phyloP scores from a whole-genome alignment of 306 rosid species.

The Trifolium pratense region DNA sequence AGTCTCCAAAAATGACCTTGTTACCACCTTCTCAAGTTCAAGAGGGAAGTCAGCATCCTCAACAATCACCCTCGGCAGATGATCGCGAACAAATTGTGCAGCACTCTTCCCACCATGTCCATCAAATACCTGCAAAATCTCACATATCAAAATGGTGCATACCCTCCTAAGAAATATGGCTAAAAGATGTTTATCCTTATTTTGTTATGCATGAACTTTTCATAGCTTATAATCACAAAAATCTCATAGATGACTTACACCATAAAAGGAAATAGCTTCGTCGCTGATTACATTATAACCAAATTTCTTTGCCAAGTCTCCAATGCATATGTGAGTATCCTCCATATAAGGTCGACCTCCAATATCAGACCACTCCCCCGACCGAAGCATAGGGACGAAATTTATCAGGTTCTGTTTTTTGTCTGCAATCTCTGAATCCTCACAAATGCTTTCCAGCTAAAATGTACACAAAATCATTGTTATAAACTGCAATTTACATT shows the following conservation, averaged over 20 bases:
- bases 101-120: conserved; percentile 96
- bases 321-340: conserved; percentile 91
- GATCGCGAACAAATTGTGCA: conserved; percentile 85
- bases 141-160: neutral
- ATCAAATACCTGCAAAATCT: conserved; percentile 76
- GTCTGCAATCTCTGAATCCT: conserved; percentile 68
- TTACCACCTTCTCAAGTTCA: conserved; percentile 89
- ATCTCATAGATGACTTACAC: conserved; percentile 59
- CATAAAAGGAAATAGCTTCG: conserved; percentile 86
- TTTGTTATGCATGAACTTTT: neutral
- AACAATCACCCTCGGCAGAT: conserved; percentile 80
- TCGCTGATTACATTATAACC: conserved; percentile 45
- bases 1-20: conserved; percentile 76
- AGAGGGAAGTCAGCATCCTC: conserved; percentile 90
- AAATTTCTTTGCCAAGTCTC: conserved; percentile 73
- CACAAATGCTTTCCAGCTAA: conserved; percentile 91
- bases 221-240: neutral
- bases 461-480: conserved; percentile 21
- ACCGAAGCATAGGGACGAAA: conserved; percentile 71
- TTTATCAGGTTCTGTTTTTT: conserved; percentile 54
- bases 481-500: neutral
- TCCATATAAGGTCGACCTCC: conserved; percentile 82
- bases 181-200: neutral
- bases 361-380: conserved; percentile 95
- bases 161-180: neutral